Evolutionary conservation across 148 eudicot species (phyloP), one percentile per base, ranked within the genome.

Genomic region (Diospyros kaki): DNA sequence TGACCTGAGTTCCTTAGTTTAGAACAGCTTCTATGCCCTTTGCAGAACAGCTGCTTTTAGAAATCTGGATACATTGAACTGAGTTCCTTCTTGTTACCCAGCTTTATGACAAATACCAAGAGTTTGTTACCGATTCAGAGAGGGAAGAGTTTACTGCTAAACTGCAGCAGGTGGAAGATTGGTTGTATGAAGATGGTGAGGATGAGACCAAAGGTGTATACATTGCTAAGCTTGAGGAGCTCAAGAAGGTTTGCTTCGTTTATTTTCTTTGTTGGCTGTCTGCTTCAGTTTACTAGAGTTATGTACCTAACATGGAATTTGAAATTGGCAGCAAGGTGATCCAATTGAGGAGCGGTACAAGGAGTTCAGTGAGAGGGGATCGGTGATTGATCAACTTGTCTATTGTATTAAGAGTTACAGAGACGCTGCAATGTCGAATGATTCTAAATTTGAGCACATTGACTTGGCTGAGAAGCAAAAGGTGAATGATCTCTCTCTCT

Each of bases 171-270:
- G 89, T 88, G 9, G 96, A 91, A 81, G 96, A 91, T 72, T 91
- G 96, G 96, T 80, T 91, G 78, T 91, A 91, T 70, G 96, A 91
- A 74, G 96, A 91, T 50, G 91, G 91, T 4, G 99, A 95, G 81
- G 97, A 95, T 84, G 97, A 95, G 76, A 95, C 89, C 12, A 93
- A 90, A 81, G 97, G 97, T 38, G 96, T 95, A 7, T 95, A 92
- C 58, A 66, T 88, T 80, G 97, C 96, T 50, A 95, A 93, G 83
- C 94, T 95, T 78, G 96, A 93, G 50, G 99, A 95, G 79, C 91
- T 92, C 74, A 95, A 91, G 79, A 92, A 87, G 99, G 97, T 87
- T 46, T 54, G 77, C 44, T 65, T 42, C 74, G 18, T 28, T 28
- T 28, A 28, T 48, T 60, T 4, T 28, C 72, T 8, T 66, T 17